phyloP scores from a whole-genome alignment of 2,329 filamentous ascomycete genomes.

The Xylariaceae sp. region DNA sequence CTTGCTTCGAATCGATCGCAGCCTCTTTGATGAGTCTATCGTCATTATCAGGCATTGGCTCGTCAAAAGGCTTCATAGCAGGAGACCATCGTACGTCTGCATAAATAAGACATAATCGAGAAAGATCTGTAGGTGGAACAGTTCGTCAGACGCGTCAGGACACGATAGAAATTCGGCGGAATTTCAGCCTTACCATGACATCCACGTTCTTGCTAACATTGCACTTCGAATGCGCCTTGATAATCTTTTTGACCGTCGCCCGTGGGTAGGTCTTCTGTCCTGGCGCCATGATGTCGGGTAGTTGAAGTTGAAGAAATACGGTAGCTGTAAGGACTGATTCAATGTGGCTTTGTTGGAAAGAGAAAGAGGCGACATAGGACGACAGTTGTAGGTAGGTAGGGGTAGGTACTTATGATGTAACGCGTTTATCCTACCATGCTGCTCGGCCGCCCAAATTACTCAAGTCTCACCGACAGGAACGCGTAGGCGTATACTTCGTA shows the following conservation, averaged over 20 bases:
- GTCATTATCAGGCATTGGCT: conserved; percentile 5
- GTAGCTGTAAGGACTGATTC: too few relatives aligned
- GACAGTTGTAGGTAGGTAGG: too few relatives aligned
- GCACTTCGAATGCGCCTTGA: conserved; percentile 81
- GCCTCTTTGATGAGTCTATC: conserved; percentile 73
- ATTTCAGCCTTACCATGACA: conserved; percentile 59
- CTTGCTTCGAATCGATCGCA: conserved; percentile 68
- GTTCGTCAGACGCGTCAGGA: conserved; percentile 27
- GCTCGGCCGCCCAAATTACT: too few relatives aligned
- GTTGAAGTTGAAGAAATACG: background rate
- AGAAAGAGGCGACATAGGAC: too few relatives aligned
- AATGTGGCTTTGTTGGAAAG: too few relatives aligned
- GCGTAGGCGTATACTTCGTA: too few relatives aligned
- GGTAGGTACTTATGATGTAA: too few relatives aligned
- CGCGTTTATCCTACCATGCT: too few relatives aligned
- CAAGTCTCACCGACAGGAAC: too few relatives aligned
- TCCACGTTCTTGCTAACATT: conserved; percentile 81
- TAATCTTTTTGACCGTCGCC: conserved; percentile 78
- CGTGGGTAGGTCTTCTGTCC: conserved; percentile 77
- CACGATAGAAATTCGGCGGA: conserved; percentile 20
- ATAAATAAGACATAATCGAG: conserved; percentile 82
- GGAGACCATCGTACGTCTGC: conserved; percentile 46
- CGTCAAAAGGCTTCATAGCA: background rate
- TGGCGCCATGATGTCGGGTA: conserved; percentile 46
- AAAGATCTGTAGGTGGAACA: conserved; percentile 58